Percentiles rank a stretch among this genome's conserved stretches.
Evolutionary conservation across 2,329 filamentous ascomycete genomes (phyloP).

Genomic region (Cryphonectria nitschkei): DNA sequence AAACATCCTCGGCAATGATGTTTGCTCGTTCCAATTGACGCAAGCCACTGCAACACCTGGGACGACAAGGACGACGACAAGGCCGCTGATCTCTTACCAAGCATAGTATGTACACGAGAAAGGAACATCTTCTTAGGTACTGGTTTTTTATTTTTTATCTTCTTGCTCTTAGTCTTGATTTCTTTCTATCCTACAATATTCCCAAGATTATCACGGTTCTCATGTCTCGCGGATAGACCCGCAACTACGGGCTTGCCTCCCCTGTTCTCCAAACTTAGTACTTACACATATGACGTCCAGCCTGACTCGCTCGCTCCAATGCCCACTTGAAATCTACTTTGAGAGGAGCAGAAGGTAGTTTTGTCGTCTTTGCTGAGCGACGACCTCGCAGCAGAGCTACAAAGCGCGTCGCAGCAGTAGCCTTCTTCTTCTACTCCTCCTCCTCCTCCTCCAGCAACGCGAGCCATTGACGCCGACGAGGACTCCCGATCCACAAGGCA

Average conservation of each 20-base stretch:
- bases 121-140: not conserved
- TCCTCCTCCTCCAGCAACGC: not conserved
- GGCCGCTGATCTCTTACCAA: constrained; percentile 3
- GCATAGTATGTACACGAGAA: not conserved
- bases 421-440: not conserved
- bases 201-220: no score
- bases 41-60: not conserved
- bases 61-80: not conserved
- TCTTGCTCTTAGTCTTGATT: no score
- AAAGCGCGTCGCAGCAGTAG: not conserved
- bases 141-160: not conserved
- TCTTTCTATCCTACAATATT: no score
- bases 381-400: not conserved
- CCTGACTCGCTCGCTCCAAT: constrained; percentile 5
- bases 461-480: constrained; percentile 15
- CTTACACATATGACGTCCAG: not conserved
- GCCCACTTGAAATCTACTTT: constrained; percentile 1
- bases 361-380: constrained; percentile 3
- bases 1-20: constrained; percentile 4
- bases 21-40: constrained; percentile 2
- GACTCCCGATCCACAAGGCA: not conserved
- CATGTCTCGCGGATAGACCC: not conserved
- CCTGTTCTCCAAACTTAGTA: not conserved
- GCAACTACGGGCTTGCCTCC: not conserved
- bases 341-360: constrained; percentile 3